Conservation (phyloP, 345 rosid genomes). For the Acer yangbiense region DNA sequence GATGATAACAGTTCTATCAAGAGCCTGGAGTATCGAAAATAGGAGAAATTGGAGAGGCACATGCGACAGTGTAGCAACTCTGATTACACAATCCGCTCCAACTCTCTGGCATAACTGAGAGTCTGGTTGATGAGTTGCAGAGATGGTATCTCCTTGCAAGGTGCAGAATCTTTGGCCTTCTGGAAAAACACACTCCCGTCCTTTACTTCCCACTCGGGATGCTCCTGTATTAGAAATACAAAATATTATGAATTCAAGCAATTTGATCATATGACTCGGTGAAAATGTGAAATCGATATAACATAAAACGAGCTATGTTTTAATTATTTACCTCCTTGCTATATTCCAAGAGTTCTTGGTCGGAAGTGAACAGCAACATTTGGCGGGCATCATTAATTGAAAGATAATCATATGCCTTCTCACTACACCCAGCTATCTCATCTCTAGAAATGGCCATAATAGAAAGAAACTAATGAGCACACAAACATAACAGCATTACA, state of each 20-base stretch:
- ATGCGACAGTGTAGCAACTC: neutral
- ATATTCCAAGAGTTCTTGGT: slow-evolving; percentile 69
- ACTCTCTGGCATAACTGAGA: slow-evolving; percentile 93
- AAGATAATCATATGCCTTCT: slow-evolving; percentile 94
- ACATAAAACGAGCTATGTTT: neutral
- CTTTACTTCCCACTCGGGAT: slow-evolving; percentile 91
- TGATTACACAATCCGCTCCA: slow-evolving; percentile 90
- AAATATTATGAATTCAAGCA: neutral
- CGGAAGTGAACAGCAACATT: slow-evolving; percentile 83
- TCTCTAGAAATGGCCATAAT: slow-evolving; percentile 47
- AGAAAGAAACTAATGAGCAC: slow-evolving; percentile 5
- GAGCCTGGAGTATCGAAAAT: neutral
- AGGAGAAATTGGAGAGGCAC: neutral
- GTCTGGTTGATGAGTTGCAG: slow-evolving; percentile 97
- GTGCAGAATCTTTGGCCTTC: slow-evolving; percentile 86
- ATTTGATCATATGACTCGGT: neutral
- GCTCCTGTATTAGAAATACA: slow-evolving; percentile 56
- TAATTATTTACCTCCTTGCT: slow-evolving; percentile 60
- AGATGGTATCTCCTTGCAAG: slow-evolving; percentile 97
- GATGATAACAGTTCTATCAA: neutral
- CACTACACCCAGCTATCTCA: slow-evolving; percentile 99
- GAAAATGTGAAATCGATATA: neutral
- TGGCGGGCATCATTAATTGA: slow-evolving; percentile 66
- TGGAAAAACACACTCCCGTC: slow-evolving; percentile 76
- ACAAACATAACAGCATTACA: neutral